Conservation (phyloP, 2,329 filamentous ascomycete genomes). For the Microcyclospora tardicrescens region DNA sequence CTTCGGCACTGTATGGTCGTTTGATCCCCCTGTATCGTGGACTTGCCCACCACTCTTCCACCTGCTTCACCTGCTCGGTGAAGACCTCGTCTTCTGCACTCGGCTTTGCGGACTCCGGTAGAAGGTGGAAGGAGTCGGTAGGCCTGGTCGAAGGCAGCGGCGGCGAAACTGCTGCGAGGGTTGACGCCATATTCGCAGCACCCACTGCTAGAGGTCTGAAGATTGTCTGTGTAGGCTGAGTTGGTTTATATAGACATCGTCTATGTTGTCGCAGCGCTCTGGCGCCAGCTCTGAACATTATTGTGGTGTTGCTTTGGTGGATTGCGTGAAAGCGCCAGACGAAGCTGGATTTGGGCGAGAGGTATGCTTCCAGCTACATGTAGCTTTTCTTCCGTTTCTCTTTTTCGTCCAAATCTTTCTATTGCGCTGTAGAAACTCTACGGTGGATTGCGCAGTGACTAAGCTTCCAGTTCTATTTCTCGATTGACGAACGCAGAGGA, state of each 20-base stretch:
- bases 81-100: conserved; percentile 70
- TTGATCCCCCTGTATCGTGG: conserved; percentile 80
- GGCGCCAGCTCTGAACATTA: conserved; percentile 17
- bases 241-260: conserved; percentile 11
- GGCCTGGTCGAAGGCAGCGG: conserved; percentile 49
- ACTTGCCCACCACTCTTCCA: conserved; percentile 81
- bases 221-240: conserved; percentile 4
- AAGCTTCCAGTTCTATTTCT: too few relatives aligned
- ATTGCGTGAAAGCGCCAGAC: too few relatives aligned
- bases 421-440: too few relatives aligned
- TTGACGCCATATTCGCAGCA: conserved; percentile 34
- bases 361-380: too few relatives aligned
- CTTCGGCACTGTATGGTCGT: conserved; percentile 76
- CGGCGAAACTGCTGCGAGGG: conserved; percentile 42
- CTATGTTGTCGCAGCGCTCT: conserved; percentile 18
- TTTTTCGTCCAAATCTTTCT: too few relatives aligned
- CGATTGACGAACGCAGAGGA: too few relatives aligned
- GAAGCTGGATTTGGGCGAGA: too few relatives aligned
- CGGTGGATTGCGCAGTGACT: too few relatives aligned
- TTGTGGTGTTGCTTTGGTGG: not conserved
- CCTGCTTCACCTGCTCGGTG: conserved; percentile 68
- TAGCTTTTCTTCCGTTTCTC: too few relatives aligned
- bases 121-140: conserved; percentile 73
- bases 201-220: conserved; percentile 14
- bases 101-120: conserved; percentile 63